phyloP scores from a whole-genome alignment of 2,329 filamentous ascomycete species.

The Aureobasidium mangrovei region DNA sequence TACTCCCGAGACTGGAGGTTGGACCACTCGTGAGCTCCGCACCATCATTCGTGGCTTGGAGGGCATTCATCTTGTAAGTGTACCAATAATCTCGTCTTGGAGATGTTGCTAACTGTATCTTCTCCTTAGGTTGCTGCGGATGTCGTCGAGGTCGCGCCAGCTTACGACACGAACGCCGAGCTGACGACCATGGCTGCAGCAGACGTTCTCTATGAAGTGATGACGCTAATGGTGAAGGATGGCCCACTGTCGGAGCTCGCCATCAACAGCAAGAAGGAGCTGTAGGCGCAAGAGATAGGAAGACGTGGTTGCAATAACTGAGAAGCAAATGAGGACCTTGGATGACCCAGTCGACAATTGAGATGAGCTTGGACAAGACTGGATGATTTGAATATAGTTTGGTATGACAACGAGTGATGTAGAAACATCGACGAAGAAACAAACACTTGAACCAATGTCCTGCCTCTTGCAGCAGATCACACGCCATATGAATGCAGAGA shows the following conservation, averaged over 20 bases:
- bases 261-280: conserved; percentile 9
- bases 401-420: too few species aligned
- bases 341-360: too few species aligned
- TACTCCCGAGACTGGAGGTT: conserved; percentile 67
- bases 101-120: too few species aligned
- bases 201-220: conserved; percentile 66
- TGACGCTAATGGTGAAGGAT: conserved; percentile 75
- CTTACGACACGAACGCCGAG: conserved; percentile 65
- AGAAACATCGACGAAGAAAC: too few species aligned
- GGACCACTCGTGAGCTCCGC: conserved; percentile 63
- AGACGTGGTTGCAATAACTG: too few species aligned
- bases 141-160: conserved; percentile 65
- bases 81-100: too few species aligned
- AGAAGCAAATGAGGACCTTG: too few species aligned
- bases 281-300: background rate
- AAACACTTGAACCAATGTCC: too few species aligned
- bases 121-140: conserved; percentile 47
- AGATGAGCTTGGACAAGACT: too few species aligned
- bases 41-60: conserved; percentile 64
- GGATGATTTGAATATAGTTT: too few species aligned
- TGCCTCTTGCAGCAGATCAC: too few species aligned
- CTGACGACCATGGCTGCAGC: conserved; percentile 62
- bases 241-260: conserved; percentile 48
- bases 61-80: conserved; percentile 50
- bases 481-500: too few species aligned